Conservation (phyloP, 1,284 basidiomycete genomes). For the Marasmius fiardii region DNA sequence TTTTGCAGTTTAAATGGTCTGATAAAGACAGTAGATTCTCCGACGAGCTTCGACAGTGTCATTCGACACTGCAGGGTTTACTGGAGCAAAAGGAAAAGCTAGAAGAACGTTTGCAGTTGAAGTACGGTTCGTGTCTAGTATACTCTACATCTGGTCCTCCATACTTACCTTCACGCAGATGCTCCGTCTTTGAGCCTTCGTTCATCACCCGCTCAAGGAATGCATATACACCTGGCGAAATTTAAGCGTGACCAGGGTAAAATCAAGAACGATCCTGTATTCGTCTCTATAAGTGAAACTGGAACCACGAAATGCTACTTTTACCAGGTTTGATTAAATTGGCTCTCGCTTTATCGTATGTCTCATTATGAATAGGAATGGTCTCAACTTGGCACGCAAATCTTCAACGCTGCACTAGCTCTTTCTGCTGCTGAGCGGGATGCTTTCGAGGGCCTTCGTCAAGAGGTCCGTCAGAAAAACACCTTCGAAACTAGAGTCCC, state of each 20-base stretch:
- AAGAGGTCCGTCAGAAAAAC: conserved; percentile 45
- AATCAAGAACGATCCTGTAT: conserved; percentile 44
- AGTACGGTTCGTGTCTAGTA: conserved; percentile 48
- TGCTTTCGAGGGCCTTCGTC: conserved; percentile 66
- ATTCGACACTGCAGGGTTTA: conserved; percentile 46
- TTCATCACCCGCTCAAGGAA: conserved; percentile 62
- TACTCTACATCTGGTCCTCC: neutral
- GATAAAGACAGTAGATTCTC: conserved; percentile 57
- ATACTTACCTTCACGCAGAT: conserved; percentile 35
- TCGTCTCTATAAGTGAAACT: conserved; percentile 58
- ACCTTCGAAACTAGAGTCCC: neutral
- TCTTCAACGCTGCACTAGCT: conserved; percentile 53
- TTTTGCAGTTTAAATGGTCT: conserved; percentile 4
- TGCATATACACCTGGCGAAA: conserved; percentile 70
- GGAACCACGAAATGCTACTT: conserved; percentile 70
- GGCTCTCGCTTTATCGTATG: neutral
- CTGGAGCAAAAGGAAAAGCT: conserved; percentile 46
- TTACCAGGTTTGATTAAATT: conserved; percentile 43
- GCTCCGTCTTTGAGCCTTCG: conserved; percentile 71
- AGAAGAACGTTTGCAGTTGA: conserved; percentile 49
- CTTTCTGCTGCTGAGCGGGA: conserved; percentile 63
- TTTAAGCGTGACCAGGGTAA: conserved; percentile 55
- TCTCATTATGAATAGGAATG: conserved; percentile 51
- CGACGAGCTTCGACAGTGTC: conserved; percentile 48
- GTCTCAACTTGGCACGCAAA: conserved; percentile 67